Evolutionary conservation across 306 rosid genomes (phyloP).

Genomic region (Sicyos edulis): DNA sequence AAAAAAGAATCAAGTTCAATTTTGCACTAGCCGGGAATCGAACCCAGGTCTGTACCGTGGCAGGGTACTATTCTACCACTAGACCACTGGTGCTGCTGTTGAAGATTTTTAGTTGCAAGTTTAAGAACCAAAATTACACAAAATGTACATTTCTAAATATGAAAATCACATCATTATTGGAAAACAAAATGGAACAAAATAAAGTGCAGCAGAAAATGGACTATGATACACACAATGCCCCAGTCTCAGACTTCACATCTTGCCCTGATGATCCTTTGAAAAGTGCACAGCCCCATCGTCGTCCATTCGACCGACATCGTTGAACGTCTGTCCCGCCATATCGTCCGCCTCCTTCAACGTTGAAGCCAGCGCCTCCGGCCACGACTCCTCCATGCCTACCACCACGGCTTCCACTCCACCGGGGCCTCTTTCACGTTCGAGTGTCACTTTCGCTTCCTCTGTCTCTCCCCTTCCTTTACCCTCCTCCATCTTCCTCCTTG

Average conservation of each 20-base stretch:
- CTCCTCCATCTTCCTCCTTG: conserved; percentile 41
- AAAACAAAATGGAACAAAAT: not conserved
- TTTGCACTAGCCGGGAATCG: too few relatives aligned
- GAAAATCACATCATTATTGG: not conserved
- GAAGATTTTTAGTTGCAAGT: too few relatives aligned
- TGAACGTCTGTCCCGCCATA: conserved; percentile 42
- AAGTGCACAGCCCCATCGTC: conserved; percentile 32
- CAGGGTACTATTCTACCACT: too few relatives aligned
- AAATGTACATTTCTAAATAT: not conserved
- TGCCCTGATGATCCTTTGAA: conserved; percentile 39
- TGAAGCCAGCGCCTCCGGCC: conserved; percentile 45
- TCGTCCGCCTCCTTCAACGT: conserved; percentile 38
- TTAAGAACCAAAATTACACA: not conserved
- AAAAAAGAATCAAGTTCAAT: too few relatives aligned
- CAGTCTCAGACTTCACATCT: conserved; percentile 30
- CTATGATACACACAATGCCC: not conserved
- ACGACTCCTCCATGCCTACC: conserved; percentile 34
- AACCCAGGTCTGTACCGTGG: too few relatives aligned
- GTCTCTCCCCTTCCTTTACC: conserved; percentile 13
- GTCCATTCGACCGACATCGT: conserved; percentile 34
- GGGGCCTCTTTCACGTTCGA: conserved; percentile 17
- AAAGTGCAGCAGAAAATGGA: not conserved
- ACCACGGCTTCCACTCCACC: conserved; percentile 26
- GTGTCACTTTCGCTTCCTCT: not conserved
- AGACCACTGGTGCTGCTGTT: too few relatives aligned